Percentiles rank a stretch among this genome's conserved stretches.
These are phyloP conservation scores for Hansenula anomala DNA, from an alignment of 1,139 yeast genomes.

Conservation along the genomic window DNA sequence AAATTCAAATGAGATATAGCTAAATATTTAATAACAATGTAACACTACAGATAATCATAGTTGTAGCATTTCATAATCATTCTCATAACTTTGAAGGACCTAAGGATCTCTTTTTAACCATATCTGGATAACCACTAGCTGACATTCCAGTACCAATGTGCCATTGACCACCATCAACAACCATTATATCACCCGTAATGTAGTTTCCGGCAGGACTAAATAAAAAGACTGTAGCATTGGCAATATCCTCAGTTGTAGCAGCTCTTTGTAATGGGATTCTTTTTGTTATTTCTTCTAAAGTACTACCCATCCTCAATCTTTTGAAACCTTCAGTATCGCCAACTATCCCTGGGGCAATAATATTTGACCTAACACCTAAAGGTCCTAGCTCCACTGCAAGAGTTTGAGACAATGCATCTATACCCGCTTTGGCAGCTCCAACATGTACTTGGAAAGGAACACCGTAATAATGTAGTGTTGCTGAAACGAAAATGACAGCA, in stretches of 20 bases:
- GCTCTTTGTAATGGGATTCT: constrained; percentile 71
- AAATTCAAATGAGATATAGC: background rate
- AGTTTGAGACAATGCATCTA: constrained; percentile 78
- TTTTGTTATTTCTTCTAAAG: constrained; percentile 32
- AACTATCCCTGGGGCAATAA: constrained; percentile 87
- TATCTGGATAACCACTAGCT: constrained; percentile 33
- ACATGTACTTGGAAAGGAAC: constrained; percentile 84
- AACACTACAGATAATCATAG: no score
- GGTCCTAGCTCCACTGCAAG: constrained; percentile 90
- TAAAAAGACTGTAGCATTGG: constrained; percentile 80
- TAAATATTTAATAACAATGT: no score
- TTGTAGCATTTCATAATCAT: no score
- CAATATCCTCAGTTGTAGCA: constrained; percentile 77
- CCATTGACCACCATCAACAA: constrained; percentile 94
- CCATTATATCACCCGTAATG: constrained; percentile 70
- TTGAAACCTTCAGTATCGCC: constrained; percentile 76
- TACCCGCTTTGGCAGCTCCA: constrained; percentile 92
- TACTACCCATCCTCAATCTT: constrained; percentile 45
- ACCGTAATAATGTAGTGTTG: constrained; percentile 85
- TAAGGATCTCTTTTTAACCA: constrained; percentile 23
- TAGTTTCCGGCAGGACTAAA: constrained; percentile 80
- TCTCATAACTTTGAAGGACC: constrained; percentile 25
- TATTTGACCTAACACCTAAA: constrained; percentile 71
- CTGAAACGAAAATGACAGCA: constrained; percentile 69
- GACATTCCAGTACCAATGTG: constrained; percentile 52